These are phyloP conservation scores for Rhynchosporium agropyri DNA, from an alignment of 2,329 filamentous ascomycete genomes.

Conservation along the genomic window DNA sequence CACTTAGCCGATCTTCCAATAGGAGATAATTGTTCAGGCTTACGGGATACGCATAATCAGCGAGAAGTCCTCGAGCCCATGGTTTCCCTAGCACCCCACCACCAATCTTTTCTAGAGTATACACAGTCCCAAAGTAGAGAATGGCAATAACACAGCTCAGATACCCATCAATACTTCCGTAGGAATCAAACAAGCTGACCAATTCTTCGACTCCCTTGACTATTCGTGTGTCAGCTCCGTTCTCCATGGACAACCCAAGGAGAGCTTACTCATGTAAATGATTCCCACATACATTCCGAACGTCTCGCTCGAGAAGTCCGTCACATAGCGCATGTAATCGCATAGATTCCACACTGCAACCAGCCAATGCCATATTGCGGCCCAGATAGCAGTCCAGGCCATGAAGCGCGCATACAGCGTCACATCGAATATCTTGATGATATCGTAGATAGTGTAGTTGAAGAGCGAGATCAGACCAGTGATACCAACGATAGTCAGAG, in stretches of 20 bases:
- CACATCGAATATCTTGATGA: slow-evolving; percentile 52
- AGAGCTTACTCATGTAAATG: slow-evolving; percentile 20
- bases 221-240: not conserved
- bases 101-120: slow-evolving; percentile 17
- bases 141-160: slow-evolving; percentile 21
- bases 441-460: slow-evolving; percentile 63
- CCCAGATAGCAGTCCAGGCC: slow-evolving; percentile 48
- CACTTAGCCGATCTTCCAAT: not conserved
- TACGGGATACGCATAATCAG: slow-evolving; percentile 21
- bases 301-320: slow-evolving; percentile 43
- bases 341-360: slow-evolving; percentile 55
- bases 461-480: slow-evolving; percentile 58
- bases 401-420: slow-evolving; percentile 56
- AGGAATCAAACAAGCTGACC: slow-evolving; percentile 18
- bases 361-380: slow-evolving; percentile 60
- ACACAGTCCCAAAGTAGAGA: slow-evolving; percentile 19
- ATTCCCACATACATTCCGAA: slow-evolving; percentile 23
- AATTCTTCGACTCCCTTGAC: slow-evolving; percentile 21
- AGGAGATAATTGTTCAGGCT: not conserved
- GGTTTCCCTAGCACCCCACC: slow-evolving; percentile 12
- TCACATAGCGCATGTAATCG: slow-evolving; percentile 62
- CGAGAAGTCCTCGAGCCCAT: slow-evolving; percentile 17
- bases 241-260: not conserved
- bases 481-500: slow-evolving; percentile 59
- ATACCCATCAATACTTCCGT: slow-evolving; percentile 18